Evolutionary conservation across 2,329 filamentous ascomycete genomes (phyloP).

Genomic region (Nakataea oryzae): DNA sequence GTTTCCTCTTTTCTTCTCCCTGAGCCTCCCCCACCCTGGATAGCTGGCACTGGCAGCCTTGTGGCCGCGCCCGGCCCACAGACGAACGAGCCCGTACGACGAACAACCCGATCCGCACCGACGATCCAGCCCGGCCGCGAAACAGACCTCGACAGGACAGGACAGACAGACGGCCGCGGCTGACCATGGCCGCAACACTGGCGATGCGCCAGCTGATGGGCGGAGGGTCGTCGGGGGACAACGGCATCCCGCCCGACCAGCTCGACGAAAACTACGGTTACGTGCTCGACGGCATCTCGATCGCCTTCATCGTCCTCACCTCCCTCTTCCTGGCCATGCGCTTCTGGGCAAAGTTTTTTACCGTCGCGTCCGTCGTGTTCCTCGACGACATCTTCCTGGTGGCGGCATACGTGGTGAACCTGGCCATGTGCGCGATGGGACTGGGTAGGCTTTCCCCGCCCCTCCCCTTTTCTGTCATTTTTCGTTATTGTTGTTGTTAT

Average conservation of each 20-base stretch:
- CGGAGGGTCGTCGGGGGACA: too few relatives aligned
- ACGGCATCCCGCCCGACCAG: not conserved
- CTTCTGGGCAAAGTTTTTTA: conserved; percentile 11
- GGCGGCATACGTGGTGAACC: conserved; percentile 11
- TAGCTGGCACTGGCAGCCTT: too few relatives aligned
- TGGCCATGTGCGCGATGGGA: conserved; percentile 12
- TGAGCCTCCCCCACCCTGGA: too few relatives aligned
- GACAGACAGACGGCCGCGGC: too few relatives aligned
- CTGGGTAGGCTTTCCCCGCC: conserved; percentile 10
- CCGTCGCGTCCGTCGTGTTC: conserved; percentile 5
- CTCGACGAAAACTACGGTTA: conserved; percentile 8
- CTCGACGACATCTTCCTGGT: conserved; percentile 11
- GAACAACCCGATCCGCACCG: too few relatives aligned
- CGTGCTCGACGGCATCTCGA: conserved; percentile 12
- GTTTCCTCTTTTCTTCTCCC: too few relatives aligned
- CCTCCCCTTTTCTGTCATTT: not conserved
- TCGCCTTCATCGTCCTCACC: conserved; percentile 10
- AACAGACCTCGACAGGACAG: too few relatives aligned
- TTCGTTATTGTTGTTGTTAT: not conserved
- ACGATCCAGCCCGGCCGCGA: too few relatives aligned
- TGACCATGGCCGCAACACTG: too few relatives aligned
- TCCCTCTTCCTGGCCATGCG: conserved; percentile 8
- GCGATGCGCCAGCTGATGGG: not conserved
- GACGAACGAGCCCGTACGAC: too few relatives aligned
- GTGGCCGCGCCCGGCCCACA: too few relatives aligned